Percentiles rank a stretch among this genome's conserved stretches.
These are phyloP conservation scores for carrot (Daucus carota) DNA, from an alignment of 129 eudicot genomes.

Conservation along the genomic window DNA sequence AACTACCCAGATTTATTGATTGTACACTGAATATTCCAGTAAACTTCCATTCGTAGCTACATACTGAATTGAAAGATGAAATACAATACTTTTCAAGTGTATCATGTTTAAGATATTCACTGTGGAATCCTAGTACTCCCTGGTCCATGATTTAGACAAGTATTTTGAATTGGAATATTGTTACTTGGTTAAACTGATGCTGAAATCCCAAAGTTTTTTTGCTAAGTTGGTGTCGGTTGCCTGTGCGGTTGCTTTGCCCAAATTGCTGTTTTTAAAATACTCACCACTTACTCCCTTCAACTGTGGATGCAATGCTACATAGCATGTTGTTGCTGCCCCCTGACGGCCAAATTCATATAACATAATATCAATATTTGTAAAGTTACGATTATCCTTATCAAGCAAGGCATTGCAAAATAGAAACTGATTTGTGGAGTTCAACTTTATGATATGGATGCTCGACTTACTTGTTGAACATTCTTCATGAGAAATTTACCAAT, in stretches of 20 bases:
- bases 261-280: slow-evolving; percentile 35
- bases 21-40: background rate
- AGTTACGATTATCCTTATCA: no score
- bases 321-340: slow-evolving; percentile 66
- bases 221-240: slow-evolving; percentile 31
- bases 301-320: slow-evolving; percentile 56
- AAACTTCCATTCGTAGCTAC: background rate
- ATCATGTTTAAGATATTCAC: background rate
- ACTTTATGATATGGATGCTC: background rate
- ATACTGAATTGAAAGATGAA: background rate
- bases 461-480: slow-evolving; percentile 63
- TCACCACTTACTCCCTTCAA: slow-evolving; percentile 48
- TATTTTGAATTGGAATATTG: background rate
- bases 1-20: background rate
- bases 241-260: slow-evolving; percentile 23
- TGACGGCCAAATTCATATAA: background rate
- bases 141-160: background rate
- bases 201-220: slow-evolving; percentile 44
- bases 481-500: slow-evolving; percentile 48
- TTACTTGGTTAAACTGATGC: slow-evolving; percentile 23
- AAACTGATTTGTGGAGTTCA: background rate
- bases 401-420: background rate
- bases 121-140: background rate
- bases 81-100: background rate
- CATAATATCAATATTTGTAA: background rate